Evolutionary conservation across 176 grass and related monocot species (phyloP).

Genomic region (Oryza nivara): DNA sequence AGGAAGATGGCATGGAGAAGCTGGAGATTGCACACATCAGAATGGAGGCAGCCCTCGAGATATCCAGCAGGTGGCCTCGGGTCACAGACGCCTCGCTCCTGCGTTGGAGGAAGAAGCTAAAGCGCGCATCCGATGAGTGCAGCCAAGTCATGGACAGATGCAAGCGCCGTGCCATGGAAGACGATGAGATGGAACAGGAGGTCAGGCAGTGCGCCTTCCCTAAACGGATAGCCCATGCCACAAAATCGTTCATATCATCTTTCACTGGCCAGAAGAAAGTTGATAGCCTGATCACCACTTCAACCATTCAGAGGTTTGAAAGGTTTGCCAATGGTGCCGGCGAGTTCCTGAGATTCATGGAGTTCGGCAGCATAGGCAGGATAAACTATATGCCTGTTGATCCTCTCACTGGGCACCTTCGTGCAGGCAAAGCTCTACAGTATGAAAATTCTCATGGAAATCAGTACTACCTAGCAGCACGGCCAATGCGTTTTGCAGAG

Average conservation of each 20-base stretch:
- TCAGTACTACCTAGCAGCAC: not conserved
- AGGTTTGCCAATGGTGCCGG: constrained; percentile 9
- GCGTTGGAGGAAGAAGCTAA: not conserved
- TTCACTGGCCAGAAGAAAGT: not conserved
- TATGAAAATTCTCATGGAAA: not conserved
- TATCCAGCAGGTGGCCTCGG: not conserved
- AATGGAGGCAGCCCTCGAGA: not conserved
- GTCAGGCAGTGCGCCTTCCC: not conserved
- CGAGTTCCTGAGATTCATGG: constrained; percentile 23
- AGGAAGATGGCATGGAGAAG: not conserved
- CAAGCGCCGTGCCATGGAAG: not conserved
- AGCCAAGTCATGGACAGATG: not conserved
- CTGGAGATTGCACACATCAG: not conserved
- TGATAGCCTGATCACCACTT: not conserved
- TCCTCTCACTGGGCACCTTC: not conserved
- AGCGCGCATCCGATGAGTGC: not conserved
- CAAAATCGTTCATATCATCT: not conserved
- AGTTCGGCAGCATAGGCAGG: not conserved
- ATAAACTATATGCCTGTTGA: not conserved
- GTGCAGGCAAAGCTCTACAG: not conserved
- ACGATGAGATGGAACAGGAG: not conserved
- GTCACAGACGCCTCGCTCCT: not conserved
- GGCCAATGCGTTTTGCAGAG: not conserved
- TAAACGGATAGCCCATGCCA: not conserved
- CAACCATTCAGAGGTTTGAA: constrained; percentile 8